phyloP scores from a whole-genome alignment of 129 eudicot species.

The Oenanthe sinensis region DNA sequence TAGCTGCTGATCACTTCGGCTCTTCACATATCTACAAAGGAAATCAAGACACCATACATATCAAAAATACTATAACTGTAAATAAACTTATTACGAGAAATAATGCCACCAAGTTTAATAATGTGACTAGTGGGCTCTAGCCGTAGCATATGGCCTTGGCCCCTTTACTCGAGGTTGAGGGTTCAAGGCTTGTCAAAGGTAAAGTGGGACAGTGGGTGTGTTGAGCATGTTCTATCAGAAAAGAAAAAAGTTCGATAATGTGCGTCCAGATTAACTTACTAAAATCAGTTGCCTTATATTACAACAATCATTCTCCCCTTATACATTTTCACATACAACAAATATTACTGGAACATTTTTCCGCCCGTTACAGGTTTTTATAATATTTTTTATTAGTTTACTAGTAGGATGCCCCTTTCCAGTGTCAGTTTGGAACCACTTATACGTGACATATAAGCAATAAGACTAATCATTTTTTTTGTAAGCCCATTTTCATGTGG shows the following conservation, averaged over 20 bases:
- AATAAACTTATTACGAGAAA: neutral
- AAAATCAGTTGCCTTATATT: neutral
- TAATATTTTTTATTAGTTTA: neutral
- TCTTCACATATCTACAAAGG: slow-evolving; percentile 67
- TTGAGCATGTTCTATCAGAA: no score
- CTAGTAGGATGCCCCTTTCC: neutral
- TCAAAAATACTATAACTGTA: neutral
- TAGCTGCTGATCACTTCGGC: slow-evolving; percentile 87
- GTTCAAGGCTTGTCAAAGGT: neutral
- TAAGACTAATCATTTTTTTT: neutral
- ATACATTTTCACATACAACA: neutral
- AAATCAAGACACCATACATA: neutral
- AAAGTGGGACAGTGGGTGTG: neutral
- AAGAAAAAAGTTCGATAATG: neutral
- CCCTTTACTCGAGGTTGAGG: neutral
- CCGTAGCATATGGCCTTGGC: neutral
- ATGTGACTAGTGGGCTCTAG: no score
- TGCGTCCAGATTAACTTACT: neutral
- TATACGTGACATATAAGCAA: neutral
- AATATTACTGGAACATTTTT: neutral
- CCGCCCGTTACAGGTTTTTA: neutral
- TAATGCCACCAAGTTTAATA: neutral
- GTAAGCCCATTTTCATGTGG: neutral
- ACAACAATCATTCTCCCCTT: neutral
- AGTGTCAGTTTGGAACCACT: neutral